Evolutionary conservation across 2,329 filamentous ascomycete genomes (phyloP), one percentile per base, ranked within the genome.

Genomic region (Sclerotinia trifoliorum): DNA sequence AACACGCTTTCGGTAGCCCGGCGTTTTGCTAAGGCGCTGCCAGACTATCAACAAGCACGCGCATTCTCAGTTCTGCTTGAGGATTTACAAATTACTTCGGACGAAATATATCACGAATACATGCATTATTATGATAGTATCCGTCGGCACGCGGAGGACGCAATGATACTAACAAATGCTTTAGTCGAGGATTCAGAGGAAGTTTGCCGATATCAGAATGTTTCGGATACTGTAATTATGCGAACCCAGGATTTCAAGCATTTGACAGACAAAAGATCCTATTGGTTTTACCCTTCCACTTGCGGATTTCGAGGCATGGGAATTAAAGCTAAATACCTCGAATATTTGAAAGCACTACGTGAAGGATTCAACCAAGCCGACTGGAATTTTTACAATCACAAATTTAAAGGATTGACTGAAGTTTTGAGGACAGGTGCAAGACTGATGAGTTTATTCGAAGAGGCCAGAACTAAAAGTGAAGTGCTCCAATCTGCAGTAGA

Each of bases 301-400:
- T 10, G 17, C 1, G 4, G 17, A 13, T 6, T 5, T 2, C 5
- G 15, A 26, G 11, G 8, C 1, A 39, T 11, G 17, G 1, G 26
- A 17, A 26, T 6, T 19, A 26, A 39, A 58, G 24, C 24, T 8
- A 13, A 44, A 13, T 44, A 26, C 39, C 10, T 44, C 19, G 8
- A 44, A 44, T 58, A 58, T 58, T 10, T 58, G 56, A 58, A 6
- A 44, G 39, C 35, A 19, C 17, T 58, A 44, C 24, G 5, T 17
- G 39, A 26, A 44, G 56, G 24, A 58, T 58, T 26, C 5, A 29
- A 11, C 8, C 8, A 44, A 5, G 35, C 7, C 8, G 6, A 5
- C 4, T 6, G 17, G 5, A 1, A 19, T 5, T 3, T 13, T 0
- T 2, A 11, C 11, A n/a, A 11, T 5, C n/a, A 19, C 17, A 44